Conservation (phyloP, 352 stramenopile genomes). For the Pythium coloratum region DNA sequence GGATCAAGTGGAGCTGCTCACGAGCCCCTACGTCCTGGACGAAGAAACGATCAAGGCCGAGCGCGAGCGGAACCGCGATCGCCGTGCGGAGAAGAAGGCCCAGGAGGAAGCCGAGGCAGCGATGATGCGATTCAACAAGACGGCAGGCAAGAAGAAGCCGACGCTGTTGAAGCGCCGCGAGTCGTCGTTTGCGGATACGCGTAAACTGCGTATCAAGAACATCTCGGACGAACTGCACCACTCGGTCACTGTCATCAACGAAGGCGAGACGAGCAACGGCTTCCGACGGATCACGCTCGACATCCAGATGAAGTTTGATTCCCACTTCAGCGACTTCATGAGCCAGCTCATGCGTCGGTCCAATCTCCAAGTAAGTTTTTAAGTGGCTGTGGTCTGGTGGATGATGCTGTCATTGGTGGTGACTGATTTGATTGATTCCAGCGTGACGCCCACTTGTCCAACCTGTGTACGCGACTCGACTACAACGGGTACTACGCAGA, state of each 20-base stretch:
- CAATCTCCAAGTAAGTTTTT: slow-evolving; percentile 58
- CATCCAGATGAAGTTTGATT: slow-evolving; percentile 87
- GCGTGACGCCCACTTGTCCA: slow-evolving; percentile 61
- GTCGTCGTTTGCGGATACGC: slow-evolving; percentile 78
- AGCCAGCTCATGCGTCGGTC: slow-evolving; percentile 83
- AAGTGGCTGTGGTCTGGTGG: neutral
- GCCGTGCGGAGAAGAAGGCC: slow-evolving; percentile 77
- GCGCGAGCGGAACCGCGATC: slow-evolving; percentile 71
- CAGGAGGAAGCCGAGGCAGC: slow-evolving; percentile 75
- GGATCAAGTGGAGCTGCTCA: slow-evolving; percentile 93
- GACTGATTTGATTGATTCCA: slow-evolving; percentile 16
- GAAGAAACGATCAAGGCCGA: slow-evolving; percentile 87
- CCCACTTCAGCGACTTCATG: slow-evolving; percentile 88
- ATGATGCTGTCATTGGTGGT: slow-evolving; percentile 4
- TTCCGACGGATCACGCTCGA: slow-evolving; percentile 80
- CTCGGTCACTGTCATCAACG: slow-evolving; percentile 55
- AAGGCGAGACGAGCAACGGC: slow-evolving; percentile 67
- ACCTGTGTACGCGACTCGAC: slow-evolving; percentile 75
- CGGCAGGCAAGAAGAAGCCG: slow-evolving; percentile 57
- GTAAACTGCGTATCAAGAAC: slow-evolving; percentile 76
- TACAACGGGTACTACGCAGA: slow-evolving; percentile 75
- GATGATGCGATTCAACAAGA: slow-evolving; percentile 58
- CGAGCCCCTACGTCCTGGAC: slow-evolving; percentile 74
- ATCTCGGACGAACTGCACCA: slow-evolving; percentile 78
- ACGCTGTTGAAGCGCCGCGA: slow-evolving; percentile 53